Percentiles rank a stretch among this genome's conserved stretches.
These are phyloP conservation scores for Saccharomyces pastorianus DNA, from an alignment of 1,139 yeast species.

Conservation along the genomic window DNA sequence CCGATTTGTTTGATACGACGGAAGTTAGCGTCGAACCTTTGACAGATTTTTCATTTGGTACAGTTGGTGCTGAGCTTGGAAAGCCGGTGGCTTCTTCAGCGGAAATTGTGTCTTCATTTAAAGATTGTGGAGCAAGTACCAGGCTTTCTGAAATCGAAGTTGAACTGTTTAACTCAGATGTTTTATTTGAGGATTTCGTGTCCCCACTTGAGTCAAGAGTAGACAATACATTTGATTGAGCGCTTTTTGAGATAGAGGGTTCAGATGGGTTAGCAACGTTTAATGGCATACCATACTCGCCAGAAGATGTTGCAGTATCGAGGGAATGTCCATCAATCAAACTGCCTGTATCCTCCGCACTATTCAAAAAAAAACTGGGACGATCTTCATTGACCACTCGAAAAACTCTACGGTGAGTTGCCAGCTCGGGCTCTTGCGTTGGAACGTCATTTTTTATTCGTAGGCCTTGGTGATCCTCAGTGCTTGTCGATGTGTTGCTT, in stretches of 20 bases:
- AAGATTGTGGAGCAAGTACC: not conserved
- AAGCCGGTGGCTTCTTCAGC: not conserved
- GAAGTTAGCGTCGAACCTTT: constrained; percentile 5
- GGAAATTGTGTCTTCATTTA: not conserved
- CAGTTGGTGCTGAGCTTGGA: not conserved
- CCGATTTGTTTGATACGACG: constrained; percentile 13
- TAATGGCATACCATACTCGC: not conserved
- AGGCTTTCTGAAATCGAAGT: not conserved
- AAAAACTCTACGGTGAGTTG: constrained; percentile 16
- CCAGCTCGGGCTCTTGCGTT: constrained; percentile 1
- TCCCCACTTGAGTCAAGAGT: not conserved
- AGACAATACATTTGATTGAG: not conserved
- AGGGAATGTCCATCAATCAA: constrained; percentile 6
- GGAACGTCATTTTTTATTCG: not conserved
- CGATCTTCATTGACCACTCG: constrained; percentile 29
- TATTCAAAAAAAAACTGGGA: constrained; percentile 23
- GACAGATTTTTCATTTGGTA: not conserved
- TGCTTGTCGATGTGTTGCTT: not conserved
- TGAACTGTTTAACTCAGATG: not conserved
- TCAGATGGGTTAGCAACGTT: not conserved
- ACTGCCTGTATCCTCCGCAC: constrained; percentile 16
- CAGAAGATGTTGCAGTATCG: constrained; percentile 1
- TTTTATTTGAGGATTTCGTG: not conserved
- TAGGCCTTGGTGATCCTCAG: not conserved
- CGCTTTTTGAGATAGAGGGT: not conserved